Evolutionary conservation across 768 basidiomycete genomes (phyloP).

Genomic region (Agaricus blazei): DNA sequence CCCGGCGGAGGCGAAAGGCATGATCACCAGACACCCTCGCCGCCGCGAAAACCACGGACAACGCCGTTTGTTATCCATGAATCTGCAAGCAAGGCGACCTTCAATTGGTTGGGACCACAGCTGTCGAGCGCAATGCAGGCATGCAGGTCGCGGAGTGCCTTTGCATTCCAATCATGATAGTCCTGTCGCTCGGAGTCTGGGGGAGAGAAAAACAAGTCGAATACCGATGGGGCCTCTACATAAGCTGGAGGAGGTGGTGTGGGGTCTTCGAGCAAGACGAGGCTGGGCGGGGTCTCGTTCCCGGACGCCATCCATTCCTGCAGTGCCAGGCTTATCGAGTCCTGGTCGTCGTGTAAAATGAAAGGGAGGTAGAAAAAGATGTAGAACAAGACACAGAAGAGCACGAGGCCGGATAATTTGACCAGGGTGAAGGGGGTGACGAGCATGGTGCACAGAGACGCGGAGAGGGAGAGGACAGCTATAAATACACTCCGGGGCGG

Average conservation of each 20-base stretch:
- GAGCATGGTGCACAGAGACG: neutral
- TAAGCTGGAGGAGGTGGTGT: neutral
- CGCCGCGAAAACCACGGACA: slow-evolving; percentile 13
- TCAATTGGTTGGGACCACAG: slow-evolving; percentile 28
- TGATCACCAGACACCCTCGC: slow-evolving; percentile 26
- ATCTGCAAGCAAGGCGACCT: slow-evolving; percentile 26
- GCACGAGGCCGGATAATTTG: neutral
- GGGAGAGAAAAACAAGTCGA: slow-evolving; percentile 14
- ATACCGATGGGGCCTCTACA: slow-evolving; percentile 1
- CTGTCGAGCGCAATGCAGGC: slow-evolving; percentile 21
- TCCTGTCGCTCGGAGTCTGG: slow-evolving; percentile 14
- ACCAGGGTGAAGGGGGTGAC: neutral
- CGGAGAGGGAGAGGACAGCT: neutral
- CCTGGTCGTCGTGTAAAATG: neutral
- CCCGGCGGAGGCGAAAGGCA: neutral
- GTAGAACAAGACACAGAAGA: neutral
- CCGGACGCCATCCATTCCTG: neutral
- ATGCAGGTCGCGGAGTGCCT: slow-evolving; percentile 18
- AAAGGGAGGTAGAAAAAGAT: neutral
- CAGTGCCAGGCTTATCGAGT: neutral
- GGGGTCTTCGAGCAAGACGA: neutral
- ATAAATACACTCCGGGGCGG: neutral
- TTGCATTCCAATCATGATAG: slow-evolving; percentile 25
- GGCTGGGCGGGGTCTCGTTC: neutral
- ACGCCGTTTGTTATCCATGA: slow-evolving; percentile 21